Evolutionary conservation across 805 yeast species (phyloP).

Genomic region (Lachancea fermentati): DNA sequence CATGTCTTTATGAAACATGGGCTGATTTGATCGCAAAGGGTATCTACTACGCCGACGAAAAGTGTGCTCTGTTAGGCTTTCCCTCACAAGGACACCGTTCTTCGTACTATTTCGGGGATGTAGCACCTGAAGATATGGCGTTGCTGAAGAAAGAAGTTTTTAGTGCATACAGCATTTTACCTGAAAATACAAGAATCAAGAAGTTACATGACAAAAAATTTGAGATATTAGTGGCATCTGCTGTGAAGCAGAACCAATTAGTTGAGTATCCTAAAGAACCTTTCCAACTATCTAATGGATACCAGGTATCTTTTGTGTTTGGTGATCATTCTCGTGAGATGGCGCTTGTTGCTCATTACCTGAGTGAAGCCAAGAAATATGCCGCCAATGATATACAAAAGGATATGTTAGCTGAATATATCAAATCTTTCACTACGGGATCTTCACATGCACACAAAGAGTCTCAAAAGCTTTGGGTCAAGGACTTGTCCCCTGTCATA

Average conservation of each 20-base stretch:
- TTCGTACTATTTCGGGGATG: slow-evolving; percentile 59
- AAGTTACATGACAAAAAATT: slow-evolving; percentile 47
- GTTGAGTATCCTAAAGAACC: slow-evolving; percentile 45
- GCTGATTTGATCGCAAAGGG: slow-evolving; percentile 39
- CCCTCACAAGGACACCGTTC: slow-evolving; percentile 72
- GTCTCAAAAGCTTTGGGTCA: slow-evolving; percentile 83
- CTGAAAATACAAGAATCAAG: slow-evolving; percentile 66
- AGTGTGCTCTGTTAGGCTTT: slow-evolving; percentile 61
- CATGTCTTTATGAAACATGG: slow-evolving; percentile 14
- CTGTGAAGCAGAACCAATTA: slow-evolving; percentile 43
- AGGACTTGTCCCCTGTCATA: slow-evolving; percentile 72
- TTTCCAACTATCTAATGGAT: slow-evolving; percentile 37
- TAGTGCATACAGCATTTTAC: slow-evolving; percentile 40
- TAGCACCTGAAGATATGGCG: slow-evolving; percentile 56
- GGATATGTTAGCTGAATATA: slow-evolving; percentile 60
- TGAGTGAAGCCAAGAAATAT: slow-evolving; percentile 50
- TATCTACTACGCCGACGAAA: slow-evolving; percentile 47
- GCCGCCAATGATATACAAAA: slow-evolving; percentile 72
- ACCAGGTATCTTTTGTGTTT: slow-evolving; percentile 48
- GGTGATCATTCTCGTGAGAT: slow-evolving; percentile 78
- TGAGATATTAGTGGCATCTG: slow-evolving; percentile 62
- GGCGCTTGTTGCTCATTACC: slow-evolving; percentile 46
- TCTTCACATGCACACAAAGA: slow-evolving; percentile 80
- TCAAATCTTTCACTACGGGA: slow-evolving; percentile 70
- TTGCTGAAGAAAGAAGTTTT: slow-evolving; percentile 45